A percentile compares a stretch with the other conserved stretches of the same genome.
Conservation (phyloP, 768 basidiomycete genomes). For the Tricholoma matsutake region DNA sequence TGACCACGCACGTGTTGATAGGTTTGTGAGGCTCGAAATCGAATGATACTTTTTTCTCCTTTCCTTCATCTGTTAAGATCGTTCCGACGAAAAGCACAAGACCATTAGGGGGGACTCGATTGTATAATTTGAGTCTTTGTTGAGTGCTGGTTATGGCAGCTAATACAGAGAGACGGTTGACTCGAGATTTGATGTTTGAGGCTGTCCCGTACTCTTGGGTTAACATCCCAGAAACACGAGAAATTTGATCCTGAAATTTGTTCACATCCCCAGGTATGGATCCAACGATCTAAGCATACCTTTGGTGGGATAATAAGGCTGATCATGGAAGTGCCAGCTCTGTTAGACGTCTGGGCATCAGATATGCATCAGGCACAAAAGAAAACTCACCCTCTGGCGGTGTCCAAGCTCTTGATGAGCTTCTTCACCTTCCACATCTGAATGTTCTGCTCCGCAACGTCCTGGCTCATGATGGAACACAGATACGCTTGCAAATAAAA, state of each 20-base stretch:
- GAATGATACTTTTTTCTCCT: constrained; percentile 99
- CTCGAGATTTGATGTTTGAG: constrained; percentile 99
- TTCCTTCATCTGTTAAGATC: constrained; percentile 96
- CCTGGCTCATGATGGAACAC: constrained; percentile 70
- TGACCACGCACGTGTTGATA: constrained; percentile 85
- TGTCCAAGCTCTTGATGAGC: constrained; percentile 96
- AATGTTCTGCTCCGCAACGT: constrained; percentile 89
- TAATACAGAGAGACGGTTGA: constrained; percentile 95
- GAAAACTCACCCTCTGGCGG: constrained; percentile 76
- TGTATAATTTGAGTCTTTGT: constrained; percentile 95
- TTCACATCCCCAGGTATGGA: constrained; percentile 5
- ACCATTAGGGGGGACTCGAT: constrained; percentile 93
- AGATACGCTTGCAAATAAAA: constrained; percentile 28
- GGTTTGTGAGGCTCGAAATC: constrained; percentile 99
- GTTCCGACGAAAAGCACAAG: constrained; percentile 98
- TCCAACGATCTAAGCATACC: constrained; percentile 38
- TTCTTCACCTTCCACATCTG: constrained; percentile 99
- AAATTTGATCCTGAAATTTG: constrained; percentile 78
- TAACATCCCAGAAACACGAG: constrained; percentile 90
- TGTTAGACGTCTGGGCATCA: constrained; percentile 29
- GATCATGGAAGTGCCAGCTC: constrained; percentile 98
- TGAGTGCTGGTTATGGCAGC: constrained; percentile 99
- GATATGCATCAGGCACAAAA: constrained; percentile 17
- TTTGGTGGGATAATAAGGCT: constrained; percentile 96
- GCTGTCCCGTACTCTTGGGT: constrained; percentile 98